Conservation (phyloP, 2,329 filamentous ascomycete species). For the Scedosporium boydii region DNA sequence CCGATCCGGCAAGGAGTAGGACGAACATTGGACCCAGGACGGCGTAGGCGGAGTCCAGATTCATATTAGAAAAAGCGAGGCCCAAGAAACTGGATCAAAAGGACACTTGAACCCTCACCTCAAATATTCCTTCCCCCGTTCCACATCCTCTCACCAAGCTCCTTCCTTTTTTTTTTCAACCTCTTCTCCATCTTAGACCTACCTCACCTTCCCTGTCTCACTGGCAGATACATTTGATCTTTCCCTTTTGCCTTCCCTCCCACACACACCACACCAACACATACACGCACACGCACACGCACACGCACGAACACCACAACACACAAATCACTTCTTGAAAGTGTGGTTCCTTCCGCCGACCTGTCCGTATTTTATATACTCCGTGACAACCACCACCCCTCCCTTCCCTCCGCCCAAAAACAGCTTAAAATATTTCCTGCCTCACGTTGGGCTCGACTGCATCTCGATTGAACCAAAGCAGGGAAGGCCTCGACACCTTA, state of each 20-base stretch:
- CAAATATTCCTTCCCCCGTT: slow-evolving; percentile 2
- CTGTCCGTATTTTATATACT: not conserved
- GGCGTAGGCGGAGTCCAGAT: slow-evolving; percentile 5
- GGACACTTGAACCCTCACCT: not conserved
- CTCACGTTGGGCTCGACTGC: slow-evolving; percentile 48
- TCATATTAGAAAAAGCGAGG: not conserved
- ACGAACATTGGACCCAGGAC: slow-evolving; percentile 2
- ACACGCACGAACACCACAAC: not conserved
- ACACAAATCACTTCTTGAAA: slow-evolving; percentile 12
- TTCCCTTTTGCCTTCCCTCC: slow-evolving; percentile 4
- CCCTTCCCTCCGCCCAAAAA: slow-evolving; percentile 14
- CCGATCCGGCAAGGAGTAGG: slow-evolving; percentile 3
- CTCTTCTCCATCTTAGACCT: not conserved
- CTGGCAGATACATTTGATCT: slow-evolving; percentile 9
- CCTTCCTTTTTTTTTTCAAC: not conserved
- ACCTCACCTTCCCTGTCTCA: slow-evolving; percentile 5
- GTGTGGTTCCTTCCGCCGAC: slow-evolving; percentile 18
- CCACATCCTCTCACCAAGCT: not conserved
- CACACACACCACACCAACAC: not conserved
- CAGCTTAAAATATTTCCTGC: slow-evolving; percentile 15
- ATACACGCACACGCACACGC: no score
- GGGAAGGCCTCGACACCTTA: slow-evolving; percentile 3
- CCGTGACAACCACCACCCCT: not conserved
- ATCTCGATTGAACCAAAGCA: slow-evolving; percentile 21
- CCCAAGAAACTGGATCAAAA: not conserved